A percentile compares a stretch with the other conserved stretches of the same genome.
These are phyloP conservation scores for Fusarium falciforme DNA, from an alignment of 2,329 filamentous ascomycete genomes.

Conservation along the genomic window DNA sequence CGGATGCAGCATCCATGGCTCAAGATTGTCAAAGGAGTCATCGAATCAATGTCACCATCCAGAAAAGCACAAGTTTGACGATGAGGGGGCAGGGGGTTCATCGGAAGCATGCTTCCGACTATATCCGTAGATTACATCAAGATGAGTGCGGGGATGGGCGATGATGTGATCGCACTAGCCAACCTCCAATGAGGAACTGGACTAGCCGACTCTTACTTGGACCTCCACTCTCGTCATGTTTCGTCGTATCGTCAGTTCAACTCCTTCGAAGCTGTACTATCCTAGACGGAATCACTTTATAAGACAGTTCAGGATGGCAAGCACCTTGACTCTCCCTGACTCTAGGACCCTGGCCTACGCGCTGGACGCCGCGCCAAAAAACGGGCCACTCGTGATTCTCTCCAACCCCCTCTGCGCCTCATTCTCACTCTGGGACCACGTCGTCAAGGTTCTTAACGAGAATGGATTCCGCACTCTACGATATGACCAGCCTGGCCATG, in stretches of 20 bases:
- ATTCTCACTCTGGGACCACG: slow-evolving; percentile 53
- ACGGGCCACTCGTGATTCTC: slow-evolving; percentile 50
- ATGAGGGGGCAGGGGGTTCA: not conserved
- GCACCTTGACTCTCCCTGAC: slow-evolving; percentile 40
- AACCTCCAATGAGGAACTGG: not conserved
- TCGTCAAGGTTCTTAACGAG: slow-evolving; percentile 49
- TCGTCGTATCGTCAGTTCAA: not conserved
- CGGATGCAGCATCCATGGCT: slow-evolving; percentile 14
- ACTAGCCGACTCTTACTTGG: not conserved
- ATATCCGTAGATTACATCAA: slow-evolving; percentile 16
- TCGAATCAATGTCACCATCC: slow-evolving; percentile 33
- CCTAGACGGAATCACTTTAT: not conserved
- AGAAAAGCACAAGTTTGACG: not conserved
- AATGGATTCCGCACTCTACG: slow-evolving; percentile 54
- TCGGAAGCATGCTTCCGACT: slow-evolving; percentile 34
- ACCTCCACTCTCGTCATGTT: slow-evolving; percentile 7
- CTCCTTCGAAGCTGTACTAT: not conserved
- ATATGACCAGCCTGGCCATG: slow-evolving; percentile 58
- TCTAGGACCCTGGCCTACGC: slow-evolving; percentile 46
- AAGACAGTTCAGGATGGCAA: slow-evolving; percentile 26
- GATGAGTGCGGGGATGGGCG: slow-evolving; percentile 8
- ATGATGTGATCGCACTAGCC: not conserved
- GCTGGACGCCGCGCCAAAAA: slow-evolving; percentile 39
- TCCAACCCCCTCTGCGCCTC: slow-evolving; percentile 54
- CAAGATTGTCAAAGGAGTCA: slow-evolving; percentile 6